Percentiles rank a stretch among this genome's conserved stretches.
These are phyloP conservation scores for Solanum lignicaule DNA, from an alignment of 257 asterid species.

Conservation along the genomic window DNA sequence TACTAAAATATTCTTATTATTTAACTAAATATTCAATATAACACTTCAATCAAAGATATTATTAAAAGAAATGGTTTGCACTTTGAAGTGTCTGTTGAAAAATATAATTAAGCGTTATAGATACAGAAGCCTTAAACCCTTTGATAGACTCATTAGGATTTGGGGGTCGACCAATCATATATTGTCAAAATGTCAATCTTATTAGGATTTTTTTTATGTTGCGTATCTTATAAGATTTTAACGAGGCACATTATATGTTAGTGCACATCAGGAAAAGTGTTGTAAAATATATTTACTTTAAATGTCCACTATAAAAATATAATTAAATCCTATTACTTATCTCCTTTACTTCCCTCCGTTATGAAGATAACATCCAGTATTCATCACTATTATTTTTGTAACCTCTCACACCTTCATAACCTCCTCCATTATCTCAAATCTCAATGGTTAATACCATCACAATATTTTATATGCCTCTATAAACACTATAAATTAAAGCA, in stretches of 20 bases:
- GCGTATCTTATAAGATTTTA: too few species aligned
- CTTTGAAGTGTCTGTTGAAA: background rate
- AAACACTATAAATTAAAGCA: too few species aligned
- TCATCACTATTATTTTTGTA: background rate
- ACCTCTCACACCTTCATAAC: background rate
- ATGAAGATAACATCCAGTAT: background rate
- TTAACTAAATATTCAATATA: background rate
- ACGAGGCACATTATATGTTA: background rate
- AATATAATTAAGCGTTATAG: background rate
- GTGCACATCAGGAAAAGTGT: background rate
- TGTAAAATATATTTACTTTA: background rate
- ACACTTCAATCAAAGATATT: background rate
- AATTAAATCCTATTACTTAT: background rate
- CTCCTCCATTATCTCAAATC: background rate
- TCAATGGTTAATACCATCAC: background rate
- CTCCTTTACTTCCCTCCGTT: background rate
- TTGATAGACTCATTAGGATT: background rate
- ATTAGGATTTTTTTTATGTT: too few species aligned
- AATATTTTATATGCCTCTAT: background rate
- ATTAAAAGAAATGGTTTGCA: background rate
- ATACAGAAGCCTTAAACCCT: background rate
- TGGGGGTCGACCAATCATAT: background rate
- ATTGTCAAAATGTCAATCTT: too few species aligned
- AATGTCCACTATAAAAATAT: background rate
- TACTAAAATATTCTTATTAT: background rate